Conservation (phyloP, 73 alveolate genomes). For the Uronychia setigera region DNA sequence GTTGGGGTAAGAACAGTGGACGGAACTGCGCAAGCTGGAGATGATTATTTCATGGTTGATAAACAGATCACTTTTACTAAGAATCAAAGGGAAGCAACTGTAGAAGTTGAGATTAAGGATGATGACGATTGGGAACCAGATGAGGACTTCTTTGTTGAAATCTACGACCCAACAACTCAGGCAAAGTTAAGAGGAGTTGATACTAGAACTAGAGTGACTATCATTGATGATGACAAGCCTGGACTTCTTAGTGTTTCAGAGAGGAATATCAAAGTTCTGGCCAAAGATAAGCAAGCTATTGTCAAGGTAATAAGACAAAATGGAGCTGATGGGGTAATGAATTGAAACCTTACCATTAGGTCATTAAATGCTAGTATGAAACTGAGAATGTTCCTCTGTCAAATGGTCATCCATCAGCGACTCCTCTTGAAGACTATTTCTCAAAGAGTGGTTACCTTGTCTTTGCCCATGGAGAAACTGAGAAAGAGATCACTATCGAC, state of each 20-base stretch:
- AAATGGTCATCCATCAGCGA: conserved; percentile 23
- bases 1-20: conserved; percentile 63
- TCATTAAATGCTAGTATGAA: conserved; percentile 23
- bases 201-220: conserved; percentile 43
- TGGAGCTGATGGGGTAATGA: conserved; percentile 49
- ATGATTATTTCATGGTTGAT: conserved; percentile 34
- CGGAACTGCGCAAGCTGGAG: conserved; percentile 58
- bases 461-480: conserved; percentile 52
- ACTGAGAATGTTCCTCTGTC: neutral
- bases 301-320: conserved; percentile 27
- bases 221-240: conserved; percentile 70
- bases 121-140: conserved; percentile 72
- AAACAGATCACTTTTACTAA: conserved; percentile 21
- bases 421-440: conserved; percentile 22
- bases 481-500: conserved; percentile 29
- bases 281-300: conserved; percentile 29
- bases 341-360: conserved; percentile 15
- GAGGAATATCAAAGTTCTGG: conserved; percentile 10
- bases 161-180: conserved; percentile 36
- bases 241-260: conserved; percentile 40
- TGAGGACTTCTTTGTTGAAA: conserved; percentile 59
- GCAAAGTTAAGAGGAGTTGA: conserved; percentile 46
- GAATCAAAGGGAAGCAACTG: conserved; percentile 18
- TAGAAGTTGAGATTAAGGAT: conserved; percentile 42
- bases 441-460: conserved; percentile 29